Conservation (phyloP, 2,329 filamentous ascomycete species). For the Botrytis byssoidea region DNA sequence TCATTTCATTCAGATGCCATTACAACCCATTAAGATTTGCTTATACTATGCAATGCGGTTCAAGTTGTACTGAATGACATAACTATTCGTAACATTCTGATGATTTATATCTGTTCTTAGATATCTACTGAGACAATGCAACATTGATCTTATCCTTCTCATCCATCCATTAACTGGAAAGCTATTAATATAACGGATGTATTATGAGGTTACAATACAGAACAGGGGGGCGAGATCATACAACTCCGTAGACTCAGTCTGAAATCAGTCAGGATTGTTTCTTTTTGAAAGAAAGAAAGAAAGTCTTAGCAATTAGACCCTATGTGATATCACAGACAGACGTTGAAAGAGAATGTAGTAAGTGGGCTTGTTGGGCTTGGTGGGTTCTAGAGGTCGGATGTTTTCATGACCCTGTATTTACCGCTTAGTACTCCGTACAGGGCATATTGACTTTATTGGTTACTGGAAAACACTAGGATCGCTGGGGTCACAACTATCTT, state of each 20-base stretch:
- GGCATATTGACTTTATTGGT: not conserved
- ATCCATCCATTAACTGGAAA: not conserved
- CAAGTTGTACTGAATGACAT: not conserved
- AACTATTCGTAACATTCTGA: not conserved
- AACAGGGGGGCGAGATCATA: not conserved
- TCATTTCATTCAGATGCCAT: constrained; percentile 12
- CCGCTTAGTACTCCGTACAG: not conserved
- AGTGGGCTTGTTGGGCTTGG: not conserved
- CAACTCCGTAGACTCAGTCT: constrained; percentile 8
- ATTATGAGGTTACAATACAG: not conserved
- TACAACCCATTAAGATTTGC: constrained; percentile 13
- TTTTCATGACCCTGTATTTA: not conserved
- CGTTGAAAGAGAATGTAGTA: constrained; percentile 9
- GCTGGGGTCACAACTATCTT: not conserved
- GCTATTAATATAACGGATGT: not conserved
- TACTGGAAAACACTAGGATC: not conserved
- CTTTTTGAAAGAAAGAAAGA: not conserved
- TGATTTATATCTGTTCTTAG: not conserved
- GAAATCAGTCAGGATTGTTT: not conserved
- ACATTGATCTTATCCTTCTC: not conserved
- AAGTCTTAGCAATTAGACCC: not conserved
- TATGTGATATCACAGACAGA: not conserved
- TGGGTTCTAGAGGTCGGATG: not conserved
- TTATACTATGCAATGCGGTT: constrained; percentile 1
- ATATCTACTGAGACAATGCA: constrained; percentile 1